A percentile compares a stretch with the other conserved stretches of the same genome.
These are phyloP conservation scores for Verticillium isaacii DNA, from an alignment of 2,329 filamentous ascomycete genomes.

Conservation along the genomic window DNA sequence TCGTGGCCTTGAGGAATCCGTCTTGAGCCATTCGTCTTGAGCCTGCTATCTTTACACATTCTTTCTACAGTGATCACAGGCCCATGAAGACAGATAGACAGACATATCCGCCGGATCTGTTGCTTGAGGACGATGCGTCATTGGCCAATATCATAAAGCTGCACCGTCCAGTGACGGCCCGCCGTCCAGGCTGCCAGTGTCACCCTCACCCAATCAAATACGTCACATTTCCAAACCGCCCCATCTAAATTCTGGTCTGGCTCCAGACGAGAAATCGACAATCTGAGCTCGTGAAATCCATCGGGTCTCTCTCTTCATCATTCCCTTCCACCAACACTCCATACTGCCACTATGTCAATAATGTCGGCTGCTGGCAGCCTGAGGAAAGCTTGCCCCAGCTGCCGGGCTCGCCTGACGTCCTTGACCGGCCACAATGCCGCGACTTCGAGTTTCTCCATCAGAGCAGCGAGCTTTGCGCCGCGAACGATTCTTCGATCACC, in stretches of 20 bases:
- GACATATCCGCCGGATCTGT: too few species aligned
- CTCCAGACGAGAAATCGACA: not conserved
- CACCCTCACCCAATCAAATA: not conserved
- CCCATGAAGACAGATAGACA: too few species aligned
- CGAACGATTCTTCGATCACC: constrained; percentile 2
- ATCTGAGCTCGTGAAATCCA: not conserved
- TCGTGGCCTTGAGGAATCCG: too few species aligned
- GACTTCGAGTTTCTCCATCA: constrained; percentile 1
- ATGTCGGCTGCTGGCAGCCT: constrained; percentile 7
- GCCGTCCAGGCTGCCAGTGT: too few species aligned
- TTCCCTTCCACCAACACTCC: not conserved
- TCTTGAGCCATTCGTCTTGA: too few species aligned
- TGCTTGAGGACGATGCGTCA: too few species aligned
- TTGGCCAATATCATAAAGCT: too few species aligned
- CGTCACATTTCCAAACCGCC: not conserved
- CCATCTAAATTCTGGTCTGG: not conserved
- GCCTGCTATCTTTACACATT: too few species aligned
- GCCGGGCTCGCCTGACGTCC: constrained; percentile 5
- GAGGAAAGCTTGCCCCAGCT: constrained; percentile 8
- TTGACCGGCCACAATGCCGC: not conserved
- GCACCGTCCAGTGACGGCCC: too few species aligned
- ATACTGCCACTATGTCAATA: not conserved
- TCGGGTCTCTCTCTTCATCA: not conserved
- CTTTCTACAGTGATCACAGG: too few species aligned
- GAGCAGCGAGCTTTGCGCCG: not conserved